Evolutionary conservation across 768 basidiomycete species (phyloP), one percentile per base, ranked within the genome.

Genomic region (Pulveroboletus sp.): DNA sequence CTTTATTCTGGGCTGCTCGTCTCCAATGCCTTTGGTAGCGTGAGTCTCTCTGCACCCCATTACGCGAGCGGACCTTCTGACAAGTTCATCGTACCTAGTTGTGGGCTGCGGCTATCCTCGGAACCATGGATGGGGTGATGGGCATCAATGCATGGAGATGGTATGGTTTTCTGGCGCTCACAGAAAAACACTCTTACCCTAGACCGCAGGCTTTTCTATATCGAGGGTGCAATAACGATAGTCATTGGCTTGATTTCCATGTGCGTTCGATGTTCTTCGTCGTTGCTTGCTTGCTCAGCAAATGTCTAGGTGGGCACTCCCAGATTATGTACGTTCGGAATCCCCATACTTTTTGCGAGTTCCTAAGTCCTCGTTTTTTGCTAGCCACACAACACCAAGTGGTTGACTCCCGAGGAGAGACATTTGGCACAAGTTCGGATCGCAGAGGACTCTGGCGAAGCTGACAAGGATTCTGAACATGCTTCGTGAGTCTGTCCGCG

Each of bases 111-210:
- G 86, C 83, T 12, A 82, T 89, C 47, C 73, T 89, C 19, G 70
- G 74, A 0, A 76, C 73, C 41, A 84, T 89, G 85, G 78, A 89
- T 47, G 85, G 82, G 2, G 74, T 71, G 47, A 70, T 76, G 20
- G 85, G 85, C 1, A 83, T 85, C 40, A 64, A 80, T 24, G 84
- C 80, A 22, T 89, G 86, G 87, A 63, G 83, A 72, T 88, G 81
- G 82, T 81, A 49, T 44, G 72, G 52, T 14, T 12, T n/a, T n/a
- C n/a, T n/a, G n/a, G n/a, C n/a, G n/a, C n/a, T n/a, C n/a, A n/a
- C n/a, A n/a, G n/a, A n/a, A n/a, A n/a, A 6, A 29, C 12, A 29
- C 12, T 12, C 27, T 29, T 12, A 12, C 27, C 27, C 27, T 29
- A 6, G 27, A 12, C 6, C 27, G 27, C 27, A 29, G 27, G 27